phyloP scores from a whole-genome alignment of 768 basidiomycete genomes.

The Suillus tomentosus region DNA sequence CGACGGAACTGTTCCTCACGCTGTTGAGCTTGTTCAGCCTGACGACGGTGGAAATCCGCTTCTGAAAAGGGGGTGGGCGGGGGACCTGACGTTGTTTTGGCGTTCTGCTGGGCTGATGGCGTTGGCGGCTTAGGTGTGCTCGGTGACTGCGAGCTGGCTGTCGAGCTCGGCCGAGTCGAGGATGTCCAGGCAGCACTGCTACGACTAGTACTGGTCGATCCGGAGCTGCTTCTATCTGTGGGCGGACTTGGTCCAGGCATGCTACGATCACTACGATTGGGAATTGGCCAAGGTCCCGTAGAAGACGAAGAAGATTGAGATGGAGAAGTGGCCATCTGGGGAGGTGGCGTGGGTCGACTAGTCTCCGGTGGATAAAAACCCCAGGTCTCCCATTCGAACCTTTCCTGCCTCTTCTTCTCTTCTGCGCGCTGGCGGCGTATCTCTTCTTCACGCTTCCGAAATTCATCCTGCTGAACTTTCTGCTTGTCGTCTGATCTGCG shows the following conservation, averaged over 20 bases:
- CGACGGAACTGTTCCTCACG: slow-evolving; percentile 71
- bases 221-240: slow-evolving; percentile 33
- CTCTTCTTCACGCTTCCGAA: slow-evolving; percentile 34
- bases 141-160: slow-evolving; percentile 26
- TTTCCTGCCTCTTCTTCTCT: slow-evolving; percentile 31
- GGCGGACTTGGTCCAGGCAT: slow-evolving; percentile 33
- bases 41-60: slow-evolving; percentile 62
- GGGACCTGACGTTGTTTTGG: slow-evolving; percentile 25
- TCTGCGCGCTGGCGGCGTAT: slow-evolving; percentile 33
- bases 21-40: slow-evolving; percentile 60
- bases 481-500: slow-evolving; percentile 30
- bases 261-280: slow-evolving; percentile 35
- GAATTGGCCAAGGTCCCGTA: slow-evolving; percentile 32
- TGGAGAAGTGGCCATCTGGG: slow-evolving; percentile 19
- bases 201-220: slow-evolving; percentile 31
- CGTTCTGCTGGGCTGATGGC: slow-evolving; percentile 23
- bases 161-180: slow-evolving; percentile 32
- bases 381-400: slow-evolving; percentile 29
- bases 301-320: slow-evolving; percentile 31
- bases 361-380: slow-evolving; percentile 26
- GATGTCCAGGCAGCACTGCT: slow-evolving; percentile 31
- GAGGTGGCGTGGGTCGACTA: slow-evolving; percentile 26
- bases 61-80: slow-evolving; percentile 38
- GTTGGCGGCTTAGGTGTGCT: slow-evolving; percentile 29
- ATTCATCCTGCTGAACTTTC: slow-evolving; percentile 29